A percentile compares a stretch with the other conserved stretches of the same genome.
These are phyloP conservation scores for Erythrophleum ivorense DNA, from an alignment of 331 rosid genomes.

Conservation along the genomic window DNA sequence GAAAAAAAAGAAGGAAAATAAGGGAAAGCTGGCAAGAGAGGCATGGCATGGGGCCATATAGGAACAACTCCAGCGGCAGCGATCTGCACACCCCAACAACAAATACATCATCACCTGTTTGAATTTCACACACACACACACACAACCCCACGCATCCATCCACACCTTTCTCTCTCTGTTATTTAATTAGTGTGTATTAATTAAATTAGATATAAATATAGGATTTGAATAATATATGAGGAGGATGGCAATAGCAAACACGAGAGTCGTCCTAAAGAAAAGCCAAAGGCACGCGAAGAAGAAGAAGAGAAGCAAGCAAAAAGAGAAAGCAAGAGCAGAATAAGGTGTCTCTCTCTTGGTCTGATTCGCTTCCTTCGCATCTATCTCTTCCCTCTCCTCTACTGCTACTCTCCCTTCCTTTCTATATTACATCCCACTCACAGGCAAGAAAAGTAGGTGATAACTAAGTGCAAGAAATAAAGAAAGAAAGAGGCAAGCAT, in stretches of 20 bases:
- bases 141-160: constrained; percentile 34
- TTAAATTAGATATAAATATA: neutral
- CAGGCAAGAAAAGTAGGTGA: constrained; percentile 40
- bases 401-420: constrained; percentile 11
- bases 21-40: constrained; percentile 48
- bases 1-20: neutral
- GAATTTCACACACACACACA: constrained; percentile 1
- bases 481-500: too few relatives aligned
- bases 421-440: neutral
- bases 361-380: constrained; percentile 81
- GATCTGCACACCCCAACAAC: constrained; percentile 61
- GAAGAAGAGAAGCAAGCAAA: constrained; percentile 45
- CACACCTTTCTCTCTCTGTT: neutral
- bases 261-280: constrained; percentile 50
- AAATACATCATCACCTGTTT: neutral
- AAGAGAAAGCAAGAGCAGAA: constrained; percentile 50
- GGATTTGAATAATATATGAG: constrained; percentile 17
- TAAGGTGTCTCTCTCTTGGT: constrained; percentile 64
- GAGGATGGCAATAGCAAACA: constrained; percentile 37
- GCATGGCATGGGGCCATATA: constrained; percentile 55
- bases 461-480: constrained; percentile 36
- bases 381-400: constrained; percentile 51
- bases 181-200: neutral
- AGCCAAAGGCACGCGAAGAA: constrained; percentile 53
- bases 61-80: constrained; percentile 53